Percentiles rank a stretch among this genome's conserved stretches.
phyloP scores from a whole-genome alignment of 1,139 yeast species.

The Kodamaea fungicola region DNA sequence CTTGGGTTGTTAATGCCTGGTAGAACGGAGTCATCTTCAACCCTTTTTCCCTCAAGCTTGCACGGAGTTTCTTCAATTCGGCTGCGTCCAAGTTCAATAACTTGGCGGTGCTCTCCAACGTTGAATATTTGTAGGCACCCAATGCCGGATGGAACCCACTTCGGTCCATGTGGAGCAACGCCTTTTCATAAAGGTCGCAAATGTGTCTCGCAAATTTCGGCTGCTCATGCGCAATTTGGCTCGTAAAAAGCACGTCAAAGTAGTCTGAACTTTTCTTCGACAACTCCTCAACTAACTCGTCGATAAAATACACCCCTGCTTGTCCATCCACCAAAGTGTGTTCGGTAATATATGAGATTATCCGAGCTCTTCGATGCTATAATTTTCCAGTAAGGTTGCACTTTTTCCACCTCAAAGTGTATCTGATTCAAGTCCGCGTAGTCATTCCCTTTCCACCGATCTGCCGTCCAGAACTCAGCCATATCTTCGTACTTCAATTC shows the following conservation, averaged over 20 bases:
- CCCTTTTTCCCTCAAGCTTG: too few relatives aligned
- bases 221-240: too few relatives aligned
- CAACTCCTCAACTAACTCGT: constrained; percentile 22
- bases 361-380: constrained; percentile 18
- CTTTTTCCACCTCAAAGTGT: constrained; percentile 13
- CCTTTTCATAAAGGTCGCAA: not conserved
- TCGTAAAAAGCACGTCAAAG: too few relatives aligned
- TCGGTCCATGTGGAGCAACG: too few relatives aligned
- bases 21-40: too few relatives aligned
- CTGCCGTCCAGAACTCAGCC: constrained; percentile 14
- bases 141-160: too few relatives aligned
- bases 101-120: too few relatives aligned
- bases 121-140: too few relatives aligned
- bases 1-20: too few relatives aligned
- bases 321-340: constrained; percentile 38
- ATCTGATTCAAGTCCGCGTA: constrained; percentile 13
- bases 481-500: constrained; percentile 23
- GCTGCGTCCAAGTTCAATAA: too few relatives aligned
- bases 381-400: constrained; percentile 30
- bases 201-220: not conserved
- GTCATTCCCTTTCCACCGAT: not conserved
- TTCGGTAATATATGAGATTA: constrained; percentile 28
- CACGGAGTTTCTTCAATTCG: too few relatives aligned
- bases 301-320: constrained; percentile 30
- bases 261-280: not conserved